Evolutionary conservation across 805 yeast genomes (phyloP).

Genomic region (Starmerella powellii): DNA sequence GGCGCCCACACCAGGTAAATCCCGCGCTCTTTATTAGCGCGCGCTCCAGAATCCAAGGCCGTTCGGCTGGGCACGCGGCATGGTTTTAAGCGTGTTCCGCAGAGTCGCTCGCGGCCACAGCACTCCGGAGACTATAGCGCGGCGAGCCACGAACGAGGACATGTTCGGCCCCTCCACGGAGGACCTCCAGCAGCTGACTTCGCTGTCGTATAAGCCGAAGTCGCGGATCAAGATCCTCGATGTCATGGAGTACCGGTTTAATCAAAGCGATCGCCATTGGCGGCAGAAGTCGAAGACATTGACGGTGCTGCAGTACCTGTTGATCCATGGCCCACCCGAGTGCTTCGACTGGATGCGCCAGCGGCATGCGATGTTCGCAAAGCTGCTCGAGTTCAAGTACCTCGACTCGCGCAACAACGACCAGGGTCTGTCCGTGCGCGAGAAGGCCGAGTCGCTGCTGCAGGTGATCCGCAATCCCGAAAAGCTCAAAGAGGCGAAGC

Average conservation of each 20-base stretch:
- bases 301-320: conserved; percentile 22
- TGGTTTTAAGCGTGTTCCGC: conserved; percentile 7
- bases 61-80: background rate
- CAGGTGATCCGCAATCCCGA: conserved; percentile 24
- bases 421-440: conserved; percentile 27
- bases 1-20: too few relatives aligned
- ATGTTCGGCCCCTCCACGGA: conserved; percentile 21
- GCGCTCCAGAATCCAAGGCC: too few relatives aligned
- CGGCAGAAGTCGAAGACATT: conserved; percentile 24
- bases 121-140: conserved; percentile 19
- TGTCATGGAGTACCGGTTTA: conserved; percentile 21
- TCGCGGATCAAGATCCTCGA: conserved; percentile 16
- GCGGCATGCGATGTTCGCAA: conserved; percentile 7
- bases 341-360: conserved; percentile 19
- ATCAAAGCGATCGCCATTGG: conserved; percentile 22
- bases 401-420: conserved; percentile 24
- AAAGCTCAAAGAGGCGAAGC: conserved; percentile 24
- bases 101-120: conserved; percentile 6
- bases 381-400: conserved; percentile 13
- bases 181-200: conserved; percentile 20
- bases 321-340: conserved; percentile 22
- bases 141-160: conserved; percentile 22
- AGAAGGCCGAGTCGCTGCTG: conserved; percentile 24
- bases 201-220: conserved; percentile 15
- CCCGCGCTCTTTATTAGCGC: too few relatives aligned